phyloP scores from a whole-genome alignment of 1,284 basidiomycete species.

The Pascua sp. region DNA sequence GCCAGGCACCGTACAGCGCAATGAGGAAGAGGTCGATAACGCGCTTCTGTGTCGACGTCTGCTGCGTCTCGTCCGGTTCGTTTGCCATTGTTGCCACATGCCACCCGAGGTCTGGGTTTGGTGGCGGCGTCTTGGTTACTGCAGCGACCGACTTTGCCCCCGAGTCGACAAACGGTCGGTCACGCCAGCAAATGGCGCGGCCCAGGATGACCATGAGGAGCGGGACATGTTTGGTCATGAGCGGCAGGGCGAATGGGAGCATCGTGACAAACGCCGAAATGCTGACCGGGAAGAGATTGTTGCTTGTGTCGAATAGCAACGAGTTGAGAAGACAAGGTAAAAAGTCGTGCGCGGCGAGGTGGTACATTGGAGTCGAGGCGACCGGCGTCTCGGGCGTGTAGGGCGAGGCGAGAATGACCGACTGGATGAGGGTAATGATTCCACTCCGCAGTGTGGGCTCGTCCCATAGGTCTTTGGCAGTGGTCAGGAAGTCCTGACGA shows the following conservation, averaged over 20 bases:
- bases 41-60: slow-evolving; percentile 15
- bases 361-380: slow-evolving; percentile 25
- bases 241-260: slow-evolving; percentile 36
- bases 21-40: slow-evolving; percentile 35
- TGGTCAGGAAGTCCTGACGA: slow-evolving; percentile 15
- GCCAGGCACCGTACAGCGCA: slow-evolving; percentile 41
- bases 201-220: slow-evolving; percentile 40
- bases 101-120: slow-evolving; percentile 25
- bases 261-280: slow-evolving; percentile 30
- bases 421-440: slow-evolving; percentile 26
- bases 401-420: slow-evolving; percentile 23
- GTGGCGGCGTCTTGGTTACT: slow-evolving; percentile 29
- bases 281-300: slow-evolving; percentile 36
- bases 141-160: slow-evolving; percentile 16
- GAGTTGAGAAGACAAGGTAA: slow-evolving; percentile 24
- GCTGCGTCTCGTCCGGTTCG: neutral
- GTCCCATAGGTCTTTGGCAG: slow-evolving; percentile 9
- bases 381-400: slow-evolving; percentile 27
- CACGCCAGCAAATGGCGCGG: slow-evolving; percentile 40
- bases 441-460: slow-evolving; percentile 21
- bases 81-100: slow-evolving; percentile 15
- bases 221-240: slow-evolving; percentile 32
- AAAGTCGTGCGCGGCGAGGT: slow-evolving; percentile 23
- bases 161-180: slow-evolving; percentile 37
- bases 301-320: slow-evolving; percentile 37